A percentile compares a stretch with the other conserved stretches of the same genome.
Evolutionary conservation across 192 early-diverging fungal genomes (phyloP).

Genomic region (Dimargaris xerosporica): DNA sequence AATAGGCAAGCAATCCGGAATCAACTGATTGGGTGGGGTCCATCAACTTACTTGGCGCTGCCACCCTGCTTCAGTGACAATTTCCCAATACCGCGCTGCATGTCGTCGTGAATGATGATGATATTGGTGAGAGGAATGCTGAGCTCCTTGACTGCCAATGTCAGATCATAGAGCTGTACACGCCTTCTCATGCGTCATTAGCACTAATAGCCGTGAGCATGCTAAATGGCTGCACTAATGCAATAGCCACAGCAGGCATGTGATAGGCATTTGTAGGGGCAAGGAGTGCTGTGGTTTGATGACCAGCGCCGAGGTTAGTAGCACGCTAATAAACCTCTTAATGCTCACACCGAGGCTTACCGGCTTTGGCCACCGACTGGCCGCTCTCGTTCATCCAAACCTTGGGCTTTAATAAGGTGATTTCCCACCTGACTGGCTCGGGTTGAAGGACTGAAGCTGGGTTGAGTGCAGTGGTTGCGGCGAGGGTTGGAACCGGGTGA

Average conservation of each 20-base stretch:
- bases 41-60: conserved; percentile 33
- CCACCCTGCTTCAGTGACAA: conserved; percentile 41
- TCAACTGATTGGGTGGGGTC: neutral
- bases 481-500: neutral
- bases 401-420: conserved; percentile 46
- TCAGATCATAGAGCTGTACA: neutral
- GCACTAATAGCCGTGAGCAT: neutral
- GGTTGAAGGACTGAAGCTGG: neutral
- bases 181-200: neutral
- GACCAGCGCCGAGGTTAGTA: neutral
- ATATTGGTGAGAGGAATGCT: conserved; percentile 26
- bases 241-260: neutral
- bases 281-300: neutral
- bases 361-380: conserved; percentile 37
- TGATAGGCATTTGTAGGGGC: neutral
- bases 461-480: neutral
- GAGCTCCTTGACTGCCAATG: conserved; percentile 25
- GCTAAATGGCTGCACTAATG: neutral
- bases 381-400: conserved; percentile 59
- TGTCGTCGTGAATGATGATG: conserved; percentile 56
- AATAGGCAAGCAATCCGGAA: too few relatives aligned
- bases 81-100: conserved; percentile 48
- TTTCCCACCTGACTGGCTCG: conserved; percentile 17
- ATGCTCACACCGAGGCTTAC: conserved; percentile 26
- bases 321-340: conserved; percentile 1